These are phyloP conservation scores for Talaromyces adpressus DNA, from an alignment of 495 filamentous ascomycete species.

Conservation along the genomic window DNA sequence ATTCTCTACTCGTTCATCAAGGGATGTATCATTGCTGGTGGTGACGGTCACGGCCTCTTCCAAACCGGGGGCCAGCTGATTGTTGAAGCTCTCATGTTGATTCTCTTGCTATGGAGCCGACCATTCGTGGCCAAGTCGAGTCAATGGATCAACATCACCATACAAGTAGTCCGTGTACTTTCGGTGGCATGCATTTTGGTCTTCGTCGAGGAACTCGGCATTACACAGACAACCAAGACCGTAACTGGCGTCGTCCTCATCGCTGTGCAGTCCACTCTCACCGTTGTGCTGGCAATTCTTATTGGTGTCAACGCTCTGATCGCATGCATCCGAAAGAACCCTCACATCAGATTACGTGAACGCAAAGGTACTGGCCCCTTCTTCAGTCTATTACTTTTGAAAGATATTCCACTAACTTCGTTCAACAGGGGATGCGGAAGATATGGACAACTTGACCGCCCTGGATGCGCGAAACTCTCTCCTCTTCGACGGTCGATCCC, in stretches of 20 bases:
- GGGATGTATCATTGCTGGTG: constrained; percentile 79
- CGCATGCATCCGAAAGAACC: constrained; percentile 76
- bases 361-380: constrained; percentile 59
- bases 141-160: constrained; percentile 89
- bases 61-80: constrained; percentile 75
- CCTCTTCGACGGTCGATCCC: constrained; percentile 48
- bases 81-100: constrained; percentile 65
- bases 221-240: constrained; percentile 92
- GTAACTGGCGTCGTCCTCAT: constrained; percentile 86
- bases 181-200: constrained; percentile 85
- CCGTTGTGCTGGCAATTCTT: constrained; percentile 76
- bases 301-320: constrained; percentile 87
- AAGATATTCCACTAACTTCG: neutral
- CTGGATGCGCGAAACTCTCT: constrained; percentile 87
- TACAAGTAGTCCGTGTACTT: constrained; percentile 89
- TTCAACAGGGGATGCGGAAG: constrained; percentile 67
- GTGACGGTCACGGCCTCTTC: constrained; percentile 75
- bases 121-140: constrained; percentile 80
- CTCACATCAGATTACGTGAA: constrained; percentile 76
- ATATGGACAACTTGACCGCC: constrained; percentile 81
- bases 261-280: constrained; percentile 78
- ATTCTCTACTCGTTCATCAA: constrained; percentile 93
- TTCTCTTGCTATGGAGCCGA: constrained; percentile 72
- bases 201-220: constrained; percentile 88
- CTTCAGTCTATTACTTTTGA: neutral